Evolutionary conservation across 805 yeast genomes (phyloP).

Genomic region (Wilhelminamyces savonicus): DNA sequence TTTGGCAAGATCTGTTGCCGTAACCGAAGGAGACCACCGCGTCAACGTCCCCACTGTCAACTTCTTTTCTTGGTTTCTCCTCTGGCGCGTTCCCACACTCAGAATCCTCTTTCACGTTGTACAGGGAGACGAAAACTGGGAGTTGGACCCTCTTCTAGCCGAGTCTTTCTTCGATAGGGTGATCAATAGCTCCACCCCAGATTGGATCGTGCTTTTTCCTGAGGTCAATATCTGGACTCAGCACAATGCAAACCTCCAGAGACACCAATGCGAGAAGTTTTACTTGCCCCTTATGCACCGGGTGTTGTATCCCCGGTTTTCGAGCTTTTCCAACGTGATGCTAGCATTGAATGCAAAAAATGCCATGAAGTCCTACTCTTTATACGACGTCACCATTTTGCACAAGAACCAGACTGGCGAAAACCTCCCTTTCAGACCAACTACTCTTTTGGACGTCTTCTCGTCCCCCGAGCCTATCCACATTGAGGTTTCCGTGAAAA

Average conservation of each 20-base stretch:
- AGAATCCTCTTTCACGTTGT: constrained; percentile 40
- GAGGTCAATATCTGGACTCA: constrained; percentile 71
- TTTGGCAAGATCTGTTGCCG: constrained; percentile 23
- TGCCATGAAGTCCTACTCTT: constrained; percentile 30
- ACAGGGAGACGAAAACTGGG: constrained; percentile 68
- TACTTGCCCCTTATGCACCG: constrained; percentile 56
- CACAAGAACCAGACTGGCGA: constrained; percentile 19
- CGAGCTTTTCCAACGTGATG: constrained; percentile 47
- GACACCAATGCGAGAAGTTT: constrained; percentile 46
- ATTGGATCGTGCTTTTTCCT: constrained; percentile 75
- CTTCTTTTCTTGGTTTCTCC: constrained; percentile 65
- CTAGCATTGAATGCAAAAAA: constrained; percentile 28
- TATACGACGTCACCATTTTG: constrained; percentile 53
- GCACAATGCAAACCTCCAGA: constrained; percentile 43
- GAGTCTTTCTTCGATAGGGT: constrained; percentile 29
- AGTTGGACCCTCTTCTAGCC: constrained; percentile 35
- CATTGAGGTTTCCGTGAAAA: constrained; percentile 43
- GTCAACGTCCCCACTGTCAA: constrained; percentile 38
- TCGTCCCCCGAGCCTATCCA: constrained; percentile 22
- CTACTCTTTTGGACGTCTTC: constrained; percentile 31
- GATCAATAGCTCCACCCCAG: constrained; percentile 30
- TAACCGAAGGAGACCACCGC: constrained; percentile 11
- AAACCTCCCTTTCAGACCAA: constrained; percentile 19
- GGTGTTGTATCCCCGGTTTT: constrained; percentile 73
- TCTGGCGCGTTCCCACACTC: constrained; percentile 58